These are phyloP conservation scores for Malassezia globosa DNA, from an alignment of 1,284 basidiomycete species.

Conservation along the genomic window DNA sequence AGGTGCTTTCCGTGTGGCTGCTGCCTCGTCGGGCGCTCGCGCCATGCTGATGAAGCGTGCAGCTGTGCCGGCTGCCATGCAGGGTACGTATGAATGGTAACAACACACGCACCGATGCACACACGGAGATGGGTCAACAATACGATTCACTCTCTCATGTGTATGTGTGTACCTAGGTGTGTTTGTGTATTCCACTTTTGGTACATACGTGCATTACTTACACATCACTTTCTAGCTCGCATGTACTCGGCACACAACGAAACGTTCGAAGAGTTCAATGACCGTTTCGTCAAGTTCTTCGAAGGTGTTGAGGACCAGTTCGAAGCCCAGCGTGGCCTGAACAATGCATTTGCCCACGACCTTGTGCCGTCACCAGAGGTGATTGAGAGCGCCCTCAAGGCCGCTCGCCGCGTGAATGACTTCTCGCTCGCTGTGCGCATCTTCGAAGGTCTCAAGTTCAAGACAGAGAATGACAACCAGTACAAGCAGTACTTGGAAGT, in stretches of 20 bases:
- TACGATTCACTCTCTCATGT: too few relatives aligned
- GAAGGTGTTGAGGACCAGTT: conserved; percentile 84
- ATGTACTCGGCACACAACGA: conserved; percentile 50
- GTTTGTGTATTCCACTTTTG: too few relatives aligned
- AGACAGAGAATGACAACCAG: conserved; percentile 43
- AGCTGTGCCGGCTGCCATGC: conserved; percentile 13
- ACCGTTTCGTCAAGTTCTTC: conserved; percentile 88
- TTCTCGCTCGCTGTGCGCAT: conserved; percentile 90
- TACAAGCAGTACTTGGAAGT: conserved; percentile 46
- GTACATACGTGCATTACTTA: too few relatives aligned
- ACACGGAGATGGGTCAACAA: too few relatives aligned
- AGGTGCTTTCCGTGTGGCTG: conserved; percentile 18
- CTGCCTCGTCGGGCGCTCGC: conserved; percentile 16
- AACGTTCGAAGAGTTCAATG: conserved; percentile 84
- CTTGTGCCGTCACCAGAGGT: conserved; percentile 82
- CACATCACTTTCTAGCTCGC: conserved; percentile 1
- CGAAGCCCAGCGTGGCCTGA: conserved; percentile 72
- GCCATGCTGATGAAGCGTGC: conserved; percentile 12
- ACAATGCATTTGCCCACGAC: conserved; percentile 99
- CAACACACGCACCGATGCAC: background rate
- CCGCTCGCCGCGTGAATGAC: conserved; percentile 84
- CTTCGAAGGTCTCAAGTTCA: conserved; percentile 55
- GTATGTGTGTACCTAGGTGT: too few relatives aligned
- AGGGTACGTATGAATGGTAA: conserved; percentile 15
- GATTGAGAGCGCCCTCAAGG: conserved; percentile 77